A percentile compares a stretch with the other conserved stretches of the same genome.
Conservation (phyloP, 352 stramenopile species). For the Phytopythium oedochilum region DNA sequence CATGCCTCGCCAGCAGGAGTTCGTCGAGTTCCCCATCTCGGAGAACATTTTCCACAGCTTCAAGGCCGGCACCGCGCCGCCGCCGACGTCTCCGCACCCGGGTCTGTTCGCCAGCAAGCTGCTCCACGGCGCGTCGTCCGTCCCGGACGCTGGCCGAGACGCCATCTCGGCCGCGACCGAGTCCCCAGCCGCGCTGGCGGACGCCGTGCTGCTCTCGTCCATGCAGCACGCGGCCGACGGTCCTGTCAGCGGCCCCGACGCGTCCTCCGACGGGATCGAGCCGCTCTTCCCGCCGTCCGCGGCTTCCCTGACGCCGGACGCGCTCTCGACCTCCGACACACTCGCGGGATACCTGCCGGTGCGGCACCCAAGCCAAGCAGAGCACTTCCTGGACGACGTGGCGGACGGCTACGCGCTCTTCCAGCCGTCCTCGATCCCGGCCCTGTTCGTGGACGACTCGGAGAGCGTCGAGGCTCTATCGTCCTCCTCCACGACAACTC, state of each 20-base stretch:
- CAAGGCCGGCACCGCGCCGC: slow-evolving; percentile 14
- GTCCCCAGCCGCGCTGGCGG: slow-evolving; percentile 15
- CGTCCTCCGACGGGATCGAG: not conserved
- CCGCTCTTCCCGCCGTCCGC: not conserved
- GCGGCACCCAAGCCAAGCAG: slow-evolving; percentile 6
- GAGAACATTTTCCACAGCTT: slow-evolving; percentile 47
- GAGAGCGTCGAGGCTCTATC: no score
- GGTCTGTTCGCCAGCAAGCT: slow-evolving; percentile 3
- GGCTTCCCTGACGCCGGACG: not conserved
- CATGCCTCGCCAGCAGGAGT: slow-evolving; percentile 45
- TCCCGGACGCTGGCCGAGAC: no score
- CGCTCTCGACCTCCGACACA: slow-evolving; percentile 10
- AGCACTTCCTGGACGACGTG: slow-evolving; percentile 6
- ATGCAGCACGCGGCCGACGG: slow-evolving; percentile 33
- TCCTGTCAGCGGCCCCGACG: slow-evolving; percentile 1
- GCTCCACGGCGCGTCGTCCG: not conserved
- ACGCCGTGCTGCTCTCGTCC: slow-evolving; percentile 46
- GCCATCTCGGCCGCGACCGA: slow-evolving; percentile 6
- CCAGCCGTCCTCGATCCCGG: slow-evolving; percentile 8
- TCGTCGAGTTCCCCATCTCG: slow-evolving; percentile 41
- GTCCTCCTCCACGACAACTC: slow-evolving; percentile 18
- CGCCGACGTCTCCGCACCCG: slow-evolving; percentile 6
- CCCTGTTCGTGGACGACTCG: slow-evolving; percentile 21
- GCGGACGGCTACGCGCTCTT: not conserved
- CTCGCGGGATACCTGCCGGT: slow-evolving; percentile 33